A percentile compares a stretch with the other conserved stretches of the same genome.
Evolutionary conservation across 208 protist species (phyloP).

Genomic region (Trypanosomatidae sp.): DNA sequence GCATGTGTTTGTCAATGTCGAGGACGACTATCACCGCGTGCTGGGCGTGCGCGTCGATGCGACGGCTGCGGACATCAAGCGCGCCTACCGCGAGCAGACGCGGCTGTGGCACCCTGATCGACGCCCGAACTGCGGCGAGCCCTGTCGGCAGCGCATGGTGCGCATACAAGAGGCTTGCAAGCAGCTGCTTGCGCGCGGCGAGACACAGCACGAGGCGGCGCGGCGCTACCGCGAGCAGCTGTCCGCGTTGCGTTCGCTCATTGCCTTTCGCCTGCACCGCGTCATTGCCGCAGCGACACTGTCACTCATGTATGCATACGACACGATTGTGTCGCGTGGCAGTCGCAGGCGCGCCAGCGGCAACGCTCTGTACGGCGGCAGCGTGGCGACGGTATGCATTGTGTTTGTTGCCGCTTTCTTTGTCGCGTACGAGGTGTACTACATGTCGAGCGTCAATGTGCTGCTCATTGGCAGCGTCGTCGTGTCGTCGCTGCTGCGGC

Average conservation of each 20-base stretch:
- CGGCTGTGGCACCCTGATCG: slow-evolving; percentile 73
- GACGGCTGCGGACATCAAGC: slow-evolving; percentile 35
- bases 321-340: background rate
- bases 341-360: background rate
- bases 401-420: slow-evolving; percentile 61
- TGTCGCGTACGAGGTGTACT: slow-evolving; percentile 40
- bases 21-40: slow-evolving; percentile 37
- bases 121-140: slow-evolving; percentile 56
- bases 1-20: slow-evolving; percentile 61
- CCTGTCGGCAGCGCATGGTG: slow-evolving; percentile 37
- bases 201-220: slow-evolving; percentile 31
- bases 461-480: too few species aligned
- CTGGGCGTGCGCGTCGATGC: slow-evolving; percentile 30
- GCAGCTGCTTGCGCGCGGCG: slow-evolving; percentile 47
- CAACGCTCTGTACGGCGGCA: background rate
- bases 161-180: slow-evolving; percentile 71
- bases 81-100: slow-evolving; percentile 60
- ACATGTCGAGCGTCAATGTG: too few species aligned
- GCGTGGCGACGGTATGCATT: slow-evolving; percentile 10
- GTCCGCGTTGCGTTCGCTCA: slow-evolving; percentile 38
- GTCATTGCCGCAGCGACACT: slow-evolving; percentile 51
- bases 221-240: slow-evolving; percentile 52
- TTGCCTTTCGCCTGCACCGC: slow-evolving; percentile 67
- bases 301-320: slow-evolving; percentile 15
- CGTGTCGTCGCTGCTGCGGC: too few species aligned